phyloP scores from a whole-genome alignment of 2,329 filamentous ascomycete species.

The Shiraia bambusicola region DNA sequence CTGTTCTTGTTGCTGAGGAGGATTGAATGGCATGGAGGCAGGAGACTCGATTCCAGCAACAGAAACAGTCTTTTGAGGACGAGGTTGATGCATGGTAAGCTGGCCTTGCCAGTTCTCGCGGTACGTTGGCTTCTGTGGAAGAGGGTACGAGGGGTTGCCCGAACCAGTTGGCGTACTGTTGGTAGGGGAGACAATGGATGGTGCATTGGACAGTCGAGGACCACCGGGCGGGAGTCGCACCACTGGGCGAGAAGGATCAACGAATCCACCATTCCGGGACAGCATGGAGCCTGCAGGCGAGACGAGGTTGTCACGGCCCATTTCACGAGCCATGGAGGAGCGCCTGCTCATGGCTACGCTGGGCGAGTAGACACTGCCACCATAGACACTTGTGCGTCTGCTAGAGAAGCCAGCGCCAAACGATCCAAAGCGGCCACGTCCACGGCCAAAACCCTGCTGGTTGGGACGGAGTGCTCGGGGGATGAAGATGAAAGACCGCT shows the following conservation, averaged over 20 bases:
- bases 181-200: conserved; percentile 35
- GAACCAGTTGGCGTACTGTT: conserved; percentile 26
- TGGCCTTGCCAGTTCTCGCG: conserved; percentile 62
- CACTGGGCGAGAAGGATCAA: conserved; percentile 68
- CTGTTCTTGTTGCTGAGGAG: conserved; percentile 67
- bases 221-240: conserved; percentile 75
- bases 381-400: conserved; percentile 78
- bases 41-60: conserved; percentile 91
- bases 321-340: conserved; percentile 72
- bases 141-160: conserved; percentile 53
- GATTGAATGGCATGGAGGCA: conserved; percentile 60
- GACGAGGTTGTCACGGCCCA: conserved; percentile 70
- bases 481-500: conserved; percentile 97
- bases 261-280: conserved; percentile 62
- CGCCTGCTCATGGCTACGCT: conserved; percentile 86
- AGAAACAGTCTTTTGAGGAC: conserved; percentile 91
- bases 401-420: conserved; percentile 64
- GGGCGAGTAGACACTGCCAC: conserved; percentile 78
- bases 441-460: conserved; percentile 71
- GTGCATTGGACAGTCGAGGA: conserved; percentile 39
- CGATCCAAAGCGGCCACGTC: conserved; percentile 70
- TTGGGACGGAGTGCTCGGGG: conserved; percentile 90
- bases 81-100: conserved; percentile 87
- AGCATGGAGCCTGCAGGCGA: conserved; percentile 80
- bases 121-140: conserved; percentile 58